A percentile compares a stretch with the other conserved stretches of the same genome.
phyloP scores from a whole-genome alignment of 1,284 basidiomycete genomes.

The Salmacisia buchloeana region DNA sequence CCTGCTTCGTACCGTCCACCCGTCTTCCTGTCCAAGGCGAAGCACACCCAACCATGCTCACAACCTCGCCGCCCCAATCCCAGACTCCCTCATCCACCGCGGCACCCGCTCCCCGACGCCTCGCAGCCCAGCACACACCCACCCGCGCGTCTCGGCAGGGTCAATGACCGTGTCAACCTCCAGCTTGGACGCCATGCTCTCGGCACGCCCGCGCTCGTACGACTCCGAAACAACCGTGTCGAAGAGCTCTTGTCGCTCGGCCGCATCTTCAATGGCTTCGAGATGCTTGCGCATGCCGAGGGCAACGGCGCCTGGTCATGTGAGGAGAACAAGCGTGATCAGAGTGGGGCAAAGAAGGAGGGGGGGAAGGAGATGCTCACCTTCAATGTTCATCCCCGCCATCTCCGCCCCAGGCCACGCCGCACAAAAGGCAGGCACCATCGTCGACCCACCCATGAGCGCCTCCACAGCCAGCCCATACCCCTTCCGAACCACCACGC shows the following conservation, averaged over 20 bases:
- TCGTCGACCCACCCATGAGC: slow-evolving; percentile 26
- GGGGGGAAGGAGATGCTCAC: slow-evolving; percentile 3
- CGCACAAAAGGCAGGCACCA: slow-evolving; percentile 22
- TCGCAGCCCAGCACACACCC: slow-evolving; percentile 17
- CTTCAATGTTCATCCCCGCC: slow-evolving; percentile 30
- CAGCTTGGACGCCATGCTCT: slow-evolving; percentile 23
- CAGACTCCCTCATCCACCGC: not conserved
- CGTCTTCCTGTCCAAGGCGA: too few species aligned
- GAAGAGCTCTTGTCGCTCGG: slow-evolving; percentile 17
- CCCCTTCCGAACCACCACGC: slow-evolving; percentile 22
- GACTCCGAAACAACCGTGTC: slow-evolving; percentile 19
- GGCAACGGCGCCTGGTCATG: slow-evolving; percentile 16
- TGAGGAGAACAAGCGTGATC: not conserved
- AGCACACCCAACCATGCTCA: too few species aligned
- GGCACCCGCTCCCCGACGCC: not conserved
- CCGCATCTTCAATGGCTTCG: slow-evolving; percentile 15
- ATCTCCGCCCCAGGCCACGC: slow-evolving; percentile 25
- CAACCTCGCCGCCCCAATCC: not conserved
- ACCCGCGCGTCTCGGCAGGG: slow-evolving; percentile 29
- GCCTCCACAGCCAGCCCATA: slow-evolving; percentile 35
- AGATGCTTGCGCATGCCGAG: slow-evolving; percentile 31
- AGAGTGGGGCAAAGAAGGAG: not conserved
- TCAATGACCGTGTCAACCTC: slow-evolving; percentile 38
- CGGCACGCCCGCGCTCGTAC: slow-evolving; percentile 23
- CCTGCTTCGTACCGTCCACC: too few species aligned